Base-by-base conservation (phyloP, 257 asterid genomes). In the Solanum ossicruentum region DNA sequence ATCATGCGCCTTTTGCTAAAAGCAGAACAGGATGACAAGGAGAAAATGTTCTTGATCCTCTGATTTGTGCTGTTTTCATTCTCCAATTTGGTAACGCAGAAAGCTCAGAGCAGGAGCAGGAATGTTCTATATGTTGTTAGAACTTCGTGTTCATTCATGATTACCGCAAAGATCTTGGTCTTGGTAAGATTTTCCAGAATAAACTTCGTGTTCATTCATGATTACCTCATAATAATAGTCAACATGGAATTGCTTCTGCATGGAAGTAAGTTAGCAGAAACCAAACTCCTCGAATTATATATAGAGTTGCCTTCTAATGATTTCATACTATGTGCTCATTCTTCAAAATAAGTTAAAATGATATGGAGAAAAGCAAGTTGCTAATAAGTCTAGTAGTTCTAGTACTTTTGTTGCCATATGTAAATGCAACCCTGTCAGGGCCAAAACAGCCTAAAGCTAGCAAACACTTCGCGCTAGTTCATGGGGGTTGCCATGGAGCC, bases 401-500 rank as follows among this genome's bases (percentile, higher is more conserved):
- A 41, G 13, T 73, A 7, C 28, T 65, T 82, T 4, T n/a, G 26
- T 28, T 41, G 15, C 20, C 60, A 32, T 16, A 21, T 26, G 66
- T 18, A 12, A 75, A 4, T 3, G 55, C 81, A 61, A 23, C 77
- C 21, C 0, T 1, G 5, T 1, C 81, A 13, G 58, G 21, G 52
- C 47, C 52, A 1, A 26, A 63, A 17, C 12, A 26, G 16, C 65
- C 51, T 47, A 23, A 47, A 45, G 66, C 80, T 7, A 47, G 77
- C 21, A 51, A 80, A 11, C 90, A 88, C 20, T 90, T 88, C 49
- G 88, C 88, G 65, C 85, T 88, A 13, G 86, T 89, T 26, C 92
- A 89, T 20, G 89, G 90, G 43, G 61, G 87, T 21, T 82, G 82
- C 17, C 90, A 85, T 18, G 92, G 92, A 54, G 90, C 90, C 57